phyloP scores from a whole-genome alignment of 169 alveolate genomes.

The Neospora caninum region DNA sequence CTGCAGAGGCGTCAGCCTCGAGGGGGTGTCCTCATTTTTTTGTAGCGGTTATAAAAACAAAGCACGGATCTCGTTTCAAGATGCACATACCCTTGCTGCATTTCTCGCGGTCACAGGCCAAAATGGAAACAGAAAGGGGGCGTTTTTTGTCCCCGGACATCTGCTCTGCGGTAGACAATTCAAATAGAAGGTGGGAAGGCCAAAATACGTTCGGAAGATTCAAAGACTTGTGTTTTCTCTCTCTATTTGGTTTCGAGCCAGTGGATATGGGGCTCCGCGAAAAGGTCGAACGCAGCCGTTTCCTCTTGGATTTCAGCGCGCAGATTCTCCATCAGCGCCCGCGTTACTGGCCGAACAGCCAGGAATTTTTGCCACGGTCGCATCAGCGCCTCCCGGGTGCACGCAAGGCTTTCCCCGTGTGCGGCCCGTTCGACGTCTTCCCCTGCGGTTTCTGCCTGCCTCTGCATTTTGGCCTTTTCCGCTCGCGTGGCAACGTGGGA shows the following conservation, averaged over 20 bases:
- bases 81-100: too few species aligned
- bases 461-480: constrained; percentile 1
- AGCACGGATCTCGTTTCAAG: too few species aligned
- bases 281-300: neutral
- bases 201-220: too few species aligned
- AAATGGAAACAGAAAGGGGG: too few species aligned
- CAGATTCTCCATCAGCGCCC: neutral
- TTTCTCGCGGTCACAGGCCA: too few species aligned
- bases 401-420: constrained; percentile 26
- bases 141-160: too few species aligned
- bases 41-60: too few species aligned
- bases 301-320: constrained; percentile 10
- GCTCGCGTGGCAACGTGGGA: neutral
- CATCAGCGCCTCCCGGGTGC: constrained; percentile 39
- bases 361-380: constrained; percentile 20
- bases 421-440: neutral
- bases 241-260: neutral
- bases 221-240: too few species aligned
- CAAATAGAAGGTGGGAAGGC: too few species aligned
- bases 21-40: too few species aligned
- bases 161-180: too few species aligned
- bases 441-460: neutral
- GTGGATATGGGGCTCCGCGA: neutral
- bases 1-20: too few species aligned
- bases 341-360: neutral